Evolutionary conservation across 306 rosid genomes (phyloP).

Genomic region (Citrullus amarus): DNA sequence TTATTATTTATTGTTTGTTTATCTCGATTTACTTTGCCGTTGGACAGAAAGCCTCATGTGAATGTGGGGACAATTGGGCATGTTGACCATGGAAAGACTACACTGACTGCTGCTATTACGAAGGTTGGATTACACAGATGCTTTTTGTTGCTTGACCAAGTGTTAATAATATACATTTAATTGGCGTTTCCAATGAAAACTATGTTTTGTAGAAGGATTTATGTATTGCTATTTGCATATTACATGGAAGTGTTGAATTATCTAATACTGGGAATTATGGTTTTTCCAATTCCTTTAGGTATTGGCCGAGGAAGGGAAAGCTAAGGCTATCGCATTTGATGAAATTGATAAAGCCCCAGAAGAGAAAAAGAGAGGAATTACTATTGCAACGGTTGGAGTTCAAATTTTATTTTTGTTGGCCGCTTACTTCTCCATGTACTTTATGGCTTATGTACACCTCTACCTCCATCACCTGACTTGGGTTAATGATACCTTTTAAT

Average conservation of each 20-base stretch:
- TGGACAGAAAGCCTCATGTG: conserved; percentile 75
- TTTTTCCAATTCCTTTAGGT: conserved; percentile 29
- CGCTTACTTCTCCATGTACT: neutral
- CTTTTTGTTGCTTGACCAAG: neutral
- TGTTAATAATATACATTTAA: neutral
- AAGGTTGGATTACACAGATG: conserved; percentile 43
- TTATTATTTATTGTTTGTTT: neutral
- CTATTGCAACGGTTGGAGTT: conserved; percentile 72
- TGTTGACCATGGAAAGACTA: conserved; percentile 94
- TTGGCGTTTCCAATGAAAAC: neutral
- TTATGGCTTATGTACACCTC: neutral
- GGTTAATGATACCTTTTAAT: neutral
- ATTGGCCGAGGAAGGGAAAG: conserved; percentile 88
- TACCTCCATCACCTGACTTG: neutral
- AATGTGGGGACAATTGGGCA: conserved; percentile 94
- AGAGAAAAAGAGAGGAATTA: conserved; percentile 90
- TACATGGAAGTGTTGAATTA: neutral
- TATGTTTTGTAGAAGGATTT: neutral
- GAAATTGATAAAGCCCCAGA: conserved; percentile 98
- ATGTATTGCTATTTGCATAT: neutral
- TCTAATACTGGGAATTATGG: conserved; percentile 1
- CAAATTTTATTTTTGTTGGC: neutral
- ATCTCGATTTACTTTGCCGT: conserved; percentile 9
- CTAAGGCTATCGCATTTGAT: conserved; percentile 79
- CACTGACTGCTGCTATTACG: conserved; percentile 92